Base-by-base conservation (phyloP, 1,284 basidiomycete genomes). In the Chondrostereum purpureum region DNA sequence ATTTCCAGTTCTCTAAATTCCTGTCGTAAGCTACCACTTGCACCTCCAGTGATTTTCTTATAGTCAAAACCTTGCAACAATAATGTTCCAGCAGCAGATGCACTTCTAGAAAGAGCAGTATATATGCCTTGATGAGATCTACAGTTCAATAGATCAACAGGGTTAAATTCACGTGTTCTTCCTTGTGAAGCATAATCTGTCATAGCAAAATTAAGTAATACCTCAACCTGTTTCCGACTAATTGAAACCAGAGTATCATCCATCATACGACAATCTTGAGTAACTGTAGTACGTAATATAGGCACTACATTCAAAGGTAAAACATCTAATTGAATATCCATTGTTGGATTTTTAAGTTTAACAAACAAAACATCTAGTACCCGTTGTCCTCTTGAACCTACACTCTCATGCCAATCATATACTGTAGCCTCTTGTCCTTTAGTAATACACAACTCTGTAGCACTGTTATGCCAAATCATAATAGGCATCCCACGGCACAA, bases 181-280 rank as follows among this genome's bases (percentile, higher is more conserved):
- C 67, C n/a, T n/a, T n/a, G n/a, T n/a, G n/a, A n/a, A n/a, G n/a
- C n/a, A n/a, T n/a, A n/a, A n/a, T n/a, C n/a, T 13, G 68, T 69
- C 61, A 70, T 70, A 2, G 63, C 58, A 61, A 70, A 71, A 45
- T 70, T 68, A 0, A 60, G 60, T 0, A 69, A 23, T 0, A 69
- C 50, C 8, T 58, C 46, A 0, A 70, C 61, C 48, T 72, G 69
- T 2, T 51, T 43, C 11, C 64, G 39, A 0, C 35, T 42, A 10
- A 70, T 53, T 5, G 20, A 21, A 2, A 64, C 24, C 2, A 11
- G 33, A n/a, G 27, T 44, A 38, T 60, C 65, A 57, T 61, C 55
- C 13, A 58, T 57, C 2, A 68, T 20, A 5, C 35, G 31, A 16
- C 56, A 57, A 31, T 46, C 52, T 3, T 53, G 53, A 3, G 50